Evolutionary conservation across 495 filamentous ascomycete genomes (phyloP), one percentile per base, ranked within the genome.

Genomic region (Tuber aestivum): DNA sequence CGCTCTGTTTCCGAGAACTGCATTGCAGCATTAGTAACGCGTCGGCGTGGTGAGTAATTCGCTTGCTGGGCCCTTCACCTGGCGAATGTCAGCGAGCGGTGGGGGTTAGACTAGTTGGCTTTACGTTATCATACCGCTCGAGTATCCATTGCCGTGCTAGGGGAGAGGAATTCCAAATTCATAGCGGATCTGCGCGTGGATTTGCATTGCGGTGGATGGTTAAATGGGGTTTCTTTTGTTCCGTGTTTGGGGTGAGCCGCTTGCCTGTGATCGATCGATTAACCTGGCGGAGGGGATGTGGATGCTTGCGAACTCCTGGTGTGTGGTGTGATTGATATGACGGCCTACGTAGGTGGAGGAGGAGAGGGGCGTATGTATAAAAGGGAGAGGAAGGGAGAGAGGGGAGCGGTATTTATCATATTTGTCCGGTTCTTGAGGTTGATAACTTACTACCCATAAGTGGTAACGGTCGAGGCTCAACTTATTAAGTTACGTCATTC

Each of bases 171-270:
- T 65, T 65, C 56, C 56, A 65, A 65, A 65, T 65, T 1, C n/a
- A 32, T 4, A 70, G 2, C 16, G 27, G n/a, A 8, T 23, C n/a
- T 20, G 23, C n/a, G 37, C 5, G 35, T 70, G 23, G 9, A 48
- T 73, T 73, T 70, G 72, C n/a, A 21, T 9, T 41, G 23, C 12
- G 72, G 27, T 70, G 72, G 50, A 61, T 61, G n/a, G 56, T 14
- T 65, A 27, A 23, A 65, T 27, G n/a, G 56, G 27, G n/a, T 32
- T 32, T 16, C n/a, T 32, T 12, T 65, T 14, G 48, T n/a, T n/a
- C 23, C 23, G 23, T 56, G 21, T 56, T 56, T 56, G 23, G 5
- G 48, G 48, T 56, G n/a, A n/a, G n/a, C n/a, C n/a, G 21, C 1
- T n/a, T n/a, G 48, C 21, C 23, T 56, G 23, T 56, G 48, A 56